phyloP scores from a whole-genome alignment of 2,329 filamentous ascomycete genomes.

The Aureobasidium sp. region DNA sequence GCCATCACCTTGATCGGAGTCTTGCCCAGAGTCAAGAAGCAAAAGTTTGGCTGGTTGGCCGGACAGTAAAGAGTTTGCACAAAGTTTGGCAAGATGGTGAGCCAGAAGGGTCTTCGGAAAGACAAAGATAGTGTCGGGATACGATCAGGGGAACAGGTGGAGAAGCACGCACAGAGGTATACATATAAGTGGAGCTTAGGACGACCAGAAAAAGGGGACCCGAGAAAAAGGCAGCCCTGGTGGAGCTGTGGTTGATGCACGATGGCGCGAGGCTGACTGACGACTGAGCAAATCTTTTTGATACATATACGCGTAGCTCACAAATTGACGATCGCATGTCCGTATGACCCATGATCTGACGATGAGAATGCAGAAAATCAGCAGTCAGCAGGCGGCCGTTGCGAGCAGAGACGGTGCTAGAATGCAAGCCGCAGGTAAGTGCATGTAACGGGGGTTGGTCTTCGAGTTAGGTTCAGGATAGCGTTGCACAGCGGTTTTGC shows the following conservation, averaged over 20 bases:
- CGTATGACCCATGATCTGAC: not conserved
- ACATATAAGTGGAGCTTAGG: not conserved
- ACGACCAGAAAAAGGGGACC: not conserved
- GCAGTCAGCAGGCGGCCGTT: not conserved
- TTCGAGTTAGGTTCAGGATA: conserved; percentile 1
- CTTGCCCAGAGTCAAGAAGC: conserved; percentile 69
- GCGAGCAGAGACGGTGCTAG: not conserved
- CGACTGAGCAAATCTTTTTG: not conserved
- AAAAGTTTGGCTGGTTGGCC: conserved; percentile 59
- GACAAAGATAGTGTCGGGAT: conserved; percentile 1
- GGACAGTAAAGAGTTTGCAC: not conserved
- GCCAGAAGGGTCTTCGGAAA: not conserved
- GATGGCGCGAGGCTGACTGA: not conserved
- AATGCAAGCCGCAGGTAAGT: not conserved
- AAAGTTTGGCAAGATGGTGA: not conserved
- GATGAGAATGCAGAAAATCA: not conserved
- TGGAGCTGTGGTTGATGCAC: not conserved
- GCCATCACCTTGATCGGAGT: conserved; percentile 65
- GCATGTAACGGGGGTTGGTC: conserved; percentile 9
- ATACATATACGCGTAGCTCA: not conserved
- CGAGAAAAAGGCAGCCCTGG: not conserved
- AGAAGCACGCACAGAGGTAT: conserved; percentile 8
- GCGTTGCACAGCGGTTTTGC: conserved; percentile 5
- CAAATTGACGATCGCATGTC: not conserved
- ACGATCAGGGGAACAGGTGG: conserved; percentile 10